A percentile compares a stretch with the other conserved stretches of the same genome.
These are phyloP conservation scores for Pichia deserticola DNA, from an alignment of 805 yeast species.

Conservation along the genomic window DNA sequence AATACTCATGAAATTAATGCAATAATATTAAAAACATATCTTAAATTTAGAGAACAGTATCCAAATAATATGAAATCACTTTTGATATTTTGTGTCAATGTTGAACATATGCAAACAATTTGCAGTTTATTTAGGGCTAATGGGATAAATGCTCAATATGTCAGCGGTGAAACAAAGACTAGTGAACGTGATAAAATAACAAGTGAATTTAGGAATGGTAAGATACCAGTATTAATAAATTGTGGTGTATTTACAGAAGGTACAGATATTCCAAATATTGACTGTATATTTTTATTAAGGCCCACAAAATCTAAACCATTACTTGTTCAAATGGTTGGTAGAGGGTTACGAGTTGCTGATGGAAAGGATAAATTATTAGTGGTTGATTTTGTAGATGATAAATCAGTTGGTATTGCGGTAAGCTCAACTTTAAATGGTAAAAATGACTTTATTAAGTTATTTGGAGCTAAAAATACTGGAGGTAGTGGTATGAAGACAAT, in stretches of 20 bases:
- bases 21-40: slow-evolving; percentile 46
- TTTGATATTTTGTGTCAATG: slow-evolving; percentile 70
- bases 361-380: slow-evolving; percentile 64
- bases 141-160: slow-evolving; percentile 65
- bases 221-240: slow-evolving; percentile 68
- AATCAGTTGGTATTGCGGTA: slow-evolving; percentile 23
- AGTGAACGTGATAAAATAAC: slow-evolving; percentile 45
- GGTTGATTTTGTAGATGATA: slow-evolving; percentile 67
- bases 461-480: neutral
- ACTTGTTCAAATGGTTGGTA: slow-evolving; percentile 81
- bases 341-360: slow-evolving; percentile 66
- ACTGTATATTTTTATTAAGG: slow-evolving; percentile 67
- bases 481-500: neutral
- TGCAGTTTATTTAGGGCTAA: slow-evolving; percentile 43
- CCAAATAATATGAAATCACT: slow-evolving; percentile 46
- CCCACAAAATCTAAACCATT: slow-evolving; percentile 74
- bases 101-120: slow-evolving; percentile 54
- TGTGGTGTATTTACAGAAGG: slow-evolving; percentile 93
- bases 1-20: slow-evolving; percentile 49
- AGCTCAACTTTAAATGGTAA: slow-evolving; percentile 21
- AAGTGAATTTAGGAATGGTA: slow-evolving; percentile 52
- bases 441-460: slow-evolving; percentile 4
- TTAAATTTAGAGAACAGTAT: slow-evolving; percentile 33
- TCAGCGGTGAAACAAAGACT: slow-evolving; percentile 57
- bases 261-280: slow-evolving; percentile 87